Conservation (phyloP, 2,329 filamentous ascomycete genomes). For the Knoxdaviesia proteae region DNA sequence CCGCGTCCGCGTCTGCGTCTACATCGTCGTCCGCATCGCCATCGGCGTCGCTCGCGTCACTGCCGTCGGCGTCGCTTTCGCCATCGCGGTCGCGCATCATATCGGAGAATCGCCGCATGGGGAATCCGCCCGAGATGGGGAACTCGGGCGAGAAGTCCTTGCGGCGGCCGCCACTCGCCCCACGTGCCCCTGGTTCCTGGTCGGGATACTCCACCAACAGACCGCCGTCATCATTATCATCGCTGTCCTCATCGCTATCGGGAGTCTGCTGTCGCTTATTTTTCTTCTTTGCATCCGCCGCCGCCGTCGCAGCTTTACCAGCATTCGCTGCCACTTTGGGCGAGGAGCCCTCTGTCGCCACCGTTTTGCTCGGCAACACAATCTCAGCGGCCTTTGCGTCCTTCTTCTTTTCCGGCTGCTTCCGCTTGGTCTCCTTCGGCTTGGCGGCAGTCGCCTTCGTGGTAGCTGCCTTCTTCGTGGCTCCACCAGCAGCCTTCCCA, state of each 20-base stretch:
- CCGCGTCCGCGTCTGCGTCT: conserved; percentile 25
- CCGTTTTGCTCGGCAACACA: conserved; percentile 13
- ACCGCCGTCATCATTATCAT: conserved; percentile 34
- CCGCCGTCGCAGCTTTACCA: conserved; percentile 1
- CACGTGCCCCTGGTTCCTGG: no score
- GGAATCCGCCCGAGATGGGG: conserved; percentile 12
- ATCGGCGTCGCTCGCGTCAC: conserved; percentile 14
- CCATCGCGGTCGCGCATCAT: conserved; percentile 23
- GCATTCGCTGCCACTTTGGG: conserved; percentile 3
- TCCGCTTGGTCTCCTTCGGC: conserved; percentile 12
- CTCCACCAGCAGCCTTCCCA: conserved; percentile 1
- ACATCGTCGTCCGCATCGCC: conserved; percentile 16
- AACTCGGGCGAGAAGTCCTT: conserved; percentile 28
- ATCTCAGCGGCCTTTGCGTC: conserved; percentile 16
- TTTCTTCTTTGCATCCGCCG: conserved; percentile 10
- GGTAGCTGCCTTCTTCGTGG: conserved; percentile 5
- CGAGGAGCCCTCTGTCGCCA: conserved; percentile 7
- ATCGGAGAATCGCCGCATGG: conserved; percentile 29
- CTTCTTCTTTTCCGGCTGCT: conserved; percentile 14
- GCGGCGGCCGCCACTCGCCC: conserved; percentile 16
- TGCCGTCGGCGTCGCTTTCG: conserved; percentile 11
- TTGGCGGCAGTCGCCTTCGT: conserved; percentile 10
- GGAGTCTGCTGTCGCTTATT: conserved; percentile 12
- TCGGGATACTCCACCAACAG: conserved; percentile 40
- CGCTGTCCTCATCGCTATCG: conserved; percentile 31